Evolutionary conservation across 441 rosid genomes (phyloP).

Genomic region (Pelargonium cotyledonis): DNA sequence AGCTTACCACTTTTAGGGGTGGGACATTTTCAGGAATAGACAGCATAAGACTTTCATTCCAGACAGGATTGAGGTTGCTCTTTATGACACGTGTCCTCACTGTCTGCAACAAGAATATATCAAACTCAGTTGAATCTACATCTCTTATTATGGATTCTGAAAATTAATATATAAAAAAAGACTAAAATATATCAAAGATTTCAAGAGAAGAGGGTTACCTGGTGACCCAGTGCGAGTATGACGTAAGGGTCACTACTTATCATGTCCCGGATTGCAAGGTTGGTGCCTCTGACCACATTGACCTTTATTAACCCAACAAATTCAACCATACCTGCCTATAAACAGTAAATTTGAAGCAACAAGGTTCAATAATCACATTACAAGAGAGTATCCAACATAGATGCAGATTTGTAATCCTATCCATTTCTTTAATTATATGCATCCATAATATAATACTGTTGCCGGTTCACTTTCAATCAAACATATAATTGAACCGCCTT

Average conservation of each 20-base stretch:
- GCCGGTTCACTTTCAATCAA: no score
- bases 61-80: slow-evolving; percentile 90
- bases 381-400: neutral
- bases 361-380: slow-evolving; percentile 21
- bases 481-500: no score
- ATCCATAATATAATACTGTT: no score
- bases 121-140: neutral
- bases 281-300: slow-evolving; percentile 90
- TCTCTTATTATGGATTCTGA: neutral
- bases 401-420: neutral
- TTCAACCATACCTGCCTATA: slow-evolving; percentile 95
- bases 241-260: slow-evolving; percentile 92
- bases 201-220: slow-evolving; percentile 45
- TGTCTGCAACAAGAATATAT: slow-evolving; percentile 42
- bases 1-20: slow-evolving; percentile 78
- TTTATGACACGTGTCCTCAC: slow-evolving; percentile 89
- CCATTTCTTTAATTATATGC: neutral
- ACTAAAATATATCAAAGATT: slow-evolving; percentile 9
- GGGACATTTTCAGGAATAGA: slow-evolving; percentile 87
- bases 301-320: slow-evolving; percentile 90
- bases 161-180: neutral
- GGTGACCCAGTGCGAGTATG: slow-evolving; percentile 72
- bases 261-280: slow-evolving; percentile 82
- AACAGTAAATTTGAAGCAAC: slow-evolving; percentile 22
- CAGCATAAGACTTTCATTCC: slow-evolving; percentile 93